Base-by-base conservation (phyloP, 805 yeast genomes). In the Ogataea siamensis region DNA sequence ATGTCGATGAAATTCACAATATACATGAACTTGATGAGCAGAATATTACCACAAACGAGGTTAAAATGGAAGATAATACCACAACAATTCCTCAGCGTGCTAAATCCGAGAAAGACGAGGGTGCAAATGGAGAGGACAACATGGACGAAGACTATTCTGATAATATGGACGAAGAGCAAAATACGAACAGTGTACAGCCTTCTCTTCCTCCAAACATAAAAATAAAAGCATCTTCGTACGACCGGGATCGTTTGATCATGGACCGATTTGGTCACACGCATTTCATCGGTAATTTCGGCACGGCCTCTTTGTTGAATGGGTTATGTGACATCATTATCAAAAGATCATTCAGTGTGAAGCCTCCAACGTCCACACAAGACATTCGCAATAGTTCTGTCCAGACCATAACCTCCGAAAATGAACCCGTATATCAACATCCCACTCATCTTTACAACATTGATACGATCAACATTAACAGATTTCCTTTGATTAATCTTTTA, bases 221-320 rank as follows among this genome's bases (percentile, higher is more conserved):
- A 26, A 27, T 55, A 5, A 52, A 46, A 32, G 27, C 47, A 3
- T 29, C 42, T 9, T 46, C 46, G 17, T 46, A 50, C 29, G 65
- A 58, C 24, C 47, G 51, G 15, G 69, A 63, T 36, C 43, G 67
- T n/a, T 47, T 70, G 25, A 59, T 70, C 14, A 63, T 64, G 54
- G 77, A 71, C 43, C 53, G 62, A 15, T 64, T 61, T 39, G 76
- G 76, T 4, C 71, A 68, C 37, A 63, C 72, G 0, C 76, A 71
- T 49, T 71, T 67, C 41, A 65, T 71, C 35, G 76, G 76, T 1
- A 62, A 68, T 14, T 63, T 62, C 12, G 74, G 75, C 16, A 70
- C 74, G 1, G 68, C 73, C 0, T 66, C 71, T 2, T 43, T 71
- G 18, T 54, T 71, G 38, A 67, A 62, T 34, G 67, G 71, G 1